Percentiles rank a stretch among this genome's conserved stretches.
Conservation (phyloP, 345 rosid species). For the Arabidopsis suecica region DNA sequence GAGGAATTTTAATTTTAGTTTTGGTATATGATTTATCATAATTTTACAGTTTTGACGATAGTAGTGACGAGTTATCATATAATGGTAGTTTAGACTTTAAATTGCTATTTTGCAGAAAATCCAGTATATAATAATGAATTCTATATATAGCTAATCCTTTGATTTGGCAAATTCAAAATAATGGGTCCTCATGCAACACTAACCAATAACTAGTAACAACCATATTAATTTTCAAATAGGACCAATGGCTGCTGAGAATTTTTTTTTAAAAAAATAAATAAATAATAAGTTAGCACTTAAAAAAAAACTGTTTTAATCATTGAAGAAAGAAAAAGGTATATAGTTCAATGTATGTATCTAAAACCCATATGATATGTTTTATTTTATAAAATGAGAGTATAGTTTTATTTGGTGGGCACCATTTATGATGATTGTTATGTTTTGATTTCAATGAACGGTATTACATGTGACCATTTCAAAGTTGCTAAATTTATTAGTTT, state of each 20-base stretch:
- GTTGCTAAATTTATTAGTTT: slow-evolving; percentile 12
- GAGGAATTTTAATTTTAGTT: no score
- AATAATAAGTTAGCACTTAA: slow-evolving; percentile 3
- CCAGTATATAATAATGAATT: not conserved
- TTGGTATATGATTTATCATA: no score
- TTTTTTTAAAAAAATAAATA: slow-evolving; percentile 25
- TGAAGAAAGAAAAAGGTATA: slow-evolving; percentile 6
- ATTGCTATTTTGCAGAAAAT: no score
- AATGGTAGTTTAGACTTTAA: no score
- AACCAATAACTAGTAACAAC: slow-evolving; percentile 35
- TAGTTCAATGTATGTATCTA: slow-evolving; percentile 40
- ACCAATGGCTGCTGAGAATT: slow-evolving; percentile 23
- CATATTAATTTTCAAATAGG: slow-evolving; percentile 2
- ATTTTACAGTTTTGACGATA: no score
- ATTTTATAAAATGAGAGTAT: slow-evolving; percentile 3
- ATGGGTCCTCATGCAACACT: slow-evolving; percentile 27
- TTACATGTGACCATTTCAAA: slow-evolving; percentile 43
- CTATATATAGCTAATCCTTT: not conserved
- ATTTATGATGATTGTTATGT: slow-evolving; percentile 37
- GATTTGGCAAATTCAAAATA: slow-evolving; percentile 15
- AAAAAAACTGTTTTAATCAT: slow-evolving; percentile 21
- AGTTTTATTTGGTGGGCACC: slow-evolving; percentile 32
- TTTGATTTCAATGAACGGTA: slow-evolving; percentile 34
- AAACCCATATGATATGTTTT: slow-evolving; percentile 41
- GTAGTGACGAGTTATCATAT: no score